These are phyloP conservation scores for Euphorbia schlechtendalii DNA, from an alignment of 441 rosid species.

Conservation along the genomic window DNA sequence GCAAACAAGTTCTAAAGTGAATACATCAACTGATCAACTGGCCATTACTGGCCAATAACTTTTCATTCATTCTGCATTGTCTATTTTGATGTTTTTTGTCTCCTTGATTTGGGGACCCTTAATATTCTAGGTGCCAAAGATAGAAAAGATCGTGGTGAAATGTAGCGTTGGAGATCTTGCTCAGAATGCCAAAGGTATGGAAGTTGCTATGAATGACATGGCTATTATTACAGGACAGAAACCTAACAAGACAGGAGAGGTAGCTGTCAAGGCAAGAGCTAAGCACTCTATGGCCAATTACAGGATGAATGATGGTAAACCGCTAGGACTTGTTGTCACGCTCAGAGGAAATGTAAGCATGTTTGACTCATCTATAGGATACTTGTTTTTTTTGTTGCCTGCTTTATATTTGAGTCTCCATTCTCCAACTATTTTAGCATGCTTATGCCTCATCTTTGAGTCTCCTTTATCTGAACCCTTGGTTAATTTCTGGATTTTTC, in stretches of 20 bases:
- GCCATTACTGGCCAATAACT: too few species aligned
- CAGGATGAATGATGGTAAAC: slow-evolving; percentile 84
- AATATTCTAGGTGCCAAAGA: slow-evolving; percentile 63
- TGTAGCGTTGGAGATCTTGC: slow-evolving; percentile 97
- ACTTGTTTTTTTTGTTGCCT: background rate
- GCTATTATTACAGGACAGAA: slow-evolving; percentile 84
- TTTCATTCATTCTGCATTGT: background rate
- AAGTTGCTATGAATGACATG: slow-evolving; percentile 73
- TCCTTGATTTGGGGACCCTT: background rate
- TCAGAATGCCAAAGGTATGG: slow-evolving; percentile 76
- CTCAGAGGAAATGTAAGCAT: slow-evolving; percentile 75
- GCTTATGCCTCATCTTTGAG: too few species aligned
- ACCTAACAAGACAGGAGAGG: slow-evolving; percentile 27
- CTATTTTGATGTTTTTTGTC: background rate
- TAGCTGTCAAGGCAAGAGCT: slow-evolving; percentile 57
- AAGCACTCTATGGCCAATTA: slow-evolving; percentile 65
- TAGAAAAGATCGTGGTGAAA: slow-evolving; percentile 79
- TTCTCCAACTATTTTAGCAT: too few species aligned
- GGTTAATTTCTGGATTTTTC: background rate
- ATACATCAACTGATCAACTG: too few species aligned
- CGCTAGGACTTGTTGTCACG: slow-evolving; percentile 79
- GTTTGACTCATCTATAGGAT: background rate
- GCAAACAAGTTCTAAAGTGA: background rate
- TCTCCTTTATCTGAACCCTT: background rate
- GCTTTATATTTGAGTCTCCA: too few species aligned